Conservation (phyloP, 78 protist species). For the Planoprotostelium fungivorum region DNA sequence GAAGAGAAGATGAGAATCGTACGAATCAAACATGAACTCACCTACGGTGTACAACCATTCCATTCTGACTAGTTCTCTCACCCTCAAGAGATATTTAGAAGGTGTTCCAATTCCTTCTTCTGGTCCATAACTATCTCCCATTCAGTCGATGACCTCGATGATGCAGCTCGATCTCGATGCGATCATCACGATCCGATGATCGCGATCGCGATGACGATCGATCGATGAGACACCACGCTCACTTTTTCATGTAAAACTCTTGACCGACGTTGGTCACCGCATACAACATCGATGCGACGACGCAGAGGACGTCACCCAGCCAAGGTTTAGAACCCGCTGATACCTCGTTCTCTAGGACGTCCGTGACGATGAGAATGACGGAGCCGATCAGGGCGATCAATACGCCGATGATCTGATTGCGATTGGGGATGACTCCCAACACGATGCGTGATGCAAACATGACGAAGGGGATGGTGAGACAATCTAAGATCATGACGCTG, state of each 20-base stretch:
- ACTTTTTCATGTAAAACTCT: conserved; percentile 58
- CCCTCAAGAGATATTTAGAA: not conserved
- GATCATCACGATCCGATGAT: conserved; percentile 23
- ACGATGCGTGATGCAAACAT: conserved; percentile 44
- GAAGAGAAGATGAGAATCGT: conserved; percentile 1
- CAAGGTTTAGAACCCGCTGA: conserved; percentile 33
- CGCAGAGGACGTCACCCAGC: conserved; percentile 56
- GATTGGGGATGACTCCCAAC: conserved; percentile 28
- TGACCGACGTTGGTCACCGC: conserved; percentile 78
- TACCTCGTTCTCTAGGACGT: conserved; percentile 23
- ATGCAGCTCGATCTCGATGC: too few relatives aligned
- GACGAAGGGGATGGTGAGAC: conserved; percentile 73
- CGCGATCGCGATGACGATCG: not conserved
- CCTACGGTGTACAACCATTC: not conserved
- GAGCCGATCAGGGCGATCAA: conserved; percentile 52
- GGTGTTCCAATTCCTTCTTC: not conserved
- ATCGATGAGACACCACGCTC: not conserved
- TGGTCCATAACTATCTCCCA: not conserved
- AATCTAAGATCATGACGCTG: conserved; percentile 62
- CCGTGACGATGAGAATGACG: conserved; percentile 42
- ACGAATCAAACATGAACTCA: not conserved
- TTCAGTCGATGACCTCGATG: too few relatives aligned
- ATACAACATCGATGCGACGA: conserved; percentile 44
- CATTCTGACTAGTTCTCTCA: not conserved
- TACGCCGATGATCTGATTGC: conserved; percentile 55